Evolutionary conservation across 169 alveolate genomes (phyloP), one percentile per base, ranked within the genome.

Genomic region (Toxoplasma gondii): DNA sequence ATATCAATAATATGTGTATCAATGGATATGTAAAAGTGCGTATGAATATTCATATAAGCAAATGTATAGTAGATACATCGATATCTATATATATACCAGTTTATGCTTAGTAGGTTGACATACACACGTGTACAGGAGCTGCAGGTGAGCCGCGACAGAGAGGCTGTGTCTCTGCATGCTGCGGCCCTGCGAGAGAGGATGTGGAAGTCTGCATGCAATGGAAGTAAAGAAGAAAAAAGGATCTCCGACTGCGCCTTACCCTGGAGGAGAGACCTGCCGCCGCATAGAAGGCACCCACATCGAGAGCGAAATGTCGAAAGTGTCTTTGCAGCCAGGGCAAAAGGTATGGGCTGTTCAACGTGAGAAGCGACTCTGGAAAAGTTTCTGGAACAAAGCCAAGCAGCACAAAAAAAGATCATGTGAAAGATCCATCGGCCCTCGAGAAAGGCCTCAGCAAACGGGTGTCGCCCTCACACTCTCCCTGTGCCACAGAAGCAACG

Each of bases 231-330:
- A 12, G 58, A 49, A 49, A 49, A 12, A 12, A 12, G 12, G 58
- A 49, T 19, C n/a, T 64, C 74, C 22, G 7, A 16, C 4, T 12
- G 86, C 29, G 39, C 17, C 67, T 82, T 38, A 82, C 90, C 24
- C 67, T 64, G 1, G 90, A 36, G 16, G 34, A 9, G 41, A 41
- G 64, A 16, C 90, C 90, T 7, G 90, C 90, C 34, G 90, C 90
- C 22, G 90, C 90, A 67, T 82, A 82, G 90, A 82, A 82, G 24
- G 31, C 41, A 1, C 90, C 90, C 41, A 82, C 34, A 27, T 82
- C 90, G 67, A 82, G 90, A 9, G 90, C 90, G 90, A 82, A 82
- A 36, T 19, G 64, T 9, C 90, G 90, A 27, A 41, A 82, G 64
- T 82, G 27, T 67, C 41, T 38, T 43, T 82, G 90, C 4, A 43